Percentiles rank a stretch among this genome's conserved stretches.
Evolutionary conservation across 148 eudicot species (phyloP).

Genomic region (Vaccinium myrtillus): DNA sequence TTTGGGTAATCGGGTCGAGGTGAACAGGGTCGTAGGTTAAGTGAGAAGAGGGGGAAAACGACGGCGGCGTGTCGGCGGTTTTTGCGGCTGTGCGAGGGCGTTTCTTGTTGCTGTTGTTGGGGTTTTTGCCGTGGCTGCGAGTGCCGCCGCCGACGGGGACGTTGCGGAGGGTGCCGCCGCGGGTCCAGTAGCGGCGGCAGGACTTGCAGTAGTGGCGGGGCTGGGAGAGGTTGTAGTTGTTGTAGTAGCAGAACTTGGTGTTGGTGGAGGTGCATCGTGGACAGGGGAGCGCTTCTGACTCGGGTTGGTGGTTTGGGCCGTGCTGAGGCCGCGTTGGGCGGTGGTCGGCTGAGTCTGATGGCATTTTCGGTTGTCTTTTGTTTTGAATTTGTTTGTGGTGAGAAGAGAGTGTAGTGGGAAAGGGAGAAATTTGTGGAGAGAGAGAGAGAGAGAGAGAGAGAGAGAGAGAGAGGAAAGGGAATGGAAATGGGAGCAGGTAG

Average conservation of each 20-base stretch:
- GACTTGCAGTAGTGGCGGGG: constrained; percentile 47
- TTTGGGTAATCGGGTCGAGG: not conserved
- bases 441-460: not conserved
- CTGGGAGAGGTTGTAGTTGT: constrained; percentile 50
- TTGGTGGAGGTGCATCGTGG: constrained; percentile 47
- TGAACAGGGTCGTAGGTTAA: not conserved
- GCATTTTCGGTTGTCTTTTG: constrained; percentile 16
- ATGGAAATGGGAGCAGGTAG: not conserved
- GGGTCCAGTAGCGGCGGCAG: constrained; percentile 56
- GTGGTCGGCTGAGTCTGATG: constrained; percentile 25
- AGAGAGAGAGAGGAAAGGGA: too few species aligned
- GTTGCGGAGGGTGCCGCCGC: constrained; percentile 44
- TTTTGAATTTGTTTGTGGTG: not conserved
- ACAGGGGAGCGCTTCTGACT: constrained; percentile 36
- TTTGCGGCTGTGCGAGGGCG: constrained; percentile 23
- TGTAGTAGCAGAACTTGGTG: constrained; percentile 51
- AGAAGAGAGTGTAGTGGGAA: not conserved
- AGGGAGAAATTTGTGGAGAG: not conserved
- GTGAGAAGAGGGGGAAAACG: not conserved
- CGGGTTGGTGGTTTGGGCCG: constrained; percentile 14
- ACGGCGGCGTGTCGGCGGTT: not conserved
- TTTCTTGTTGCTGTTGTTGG: constrained; percentile 20
- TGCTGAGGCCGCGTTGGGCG: constrained; percentile 3
- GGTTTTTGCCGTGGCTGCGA: constrained; percentile 17
- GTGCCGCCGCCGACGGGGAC: constrained; percentile 46